Base-by-base conservation (phyloP, 192 early-diverging fungal species). In the Phlyctochytrium arcticum region DNA sequence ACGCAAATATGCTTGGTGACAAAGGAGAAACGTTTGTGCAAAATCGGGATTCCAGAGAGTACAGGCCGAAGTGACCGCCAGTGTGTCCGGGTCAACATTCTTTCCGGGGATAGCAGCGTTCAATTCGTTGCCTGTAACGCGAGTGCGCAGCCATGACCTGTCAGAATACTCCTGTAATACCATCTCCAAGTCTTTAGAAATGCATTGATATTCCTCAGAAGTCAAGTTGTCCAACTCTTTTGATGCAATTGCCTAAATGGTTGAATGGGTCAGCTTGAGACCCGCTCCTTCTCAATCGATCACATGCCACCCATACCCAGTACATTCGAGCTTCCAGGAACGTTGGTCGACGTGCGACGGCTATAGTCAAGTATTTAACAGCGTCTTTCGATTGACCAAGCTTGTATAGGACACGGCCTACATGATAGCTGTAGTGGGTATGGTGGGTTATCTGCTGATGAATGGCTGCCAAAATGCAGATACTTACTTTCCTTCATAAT, bases 361-460 rank as follows among this genome's bases (percentile, higher is more conserved):
- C 73, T 7, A 12, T 46, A 21, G 62, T 62, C 24, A 79, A 62
- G 42, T 71, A 48, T n/a, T 50, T 64, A 21, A 57, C 42, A 8
- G 72, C 72, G 17, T 70, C 62, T 0, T 56, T 33, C 8, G 62
- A 51, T 10, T 72, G 35, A 24, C 57, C 56, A 5, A 48, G 31
- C 9, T 17, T 10, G 3, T 70, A 32, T 7, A 70, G 29, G 12
- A 65, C 15, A 19, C 71, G 61, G 42, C 71, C 71, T 7, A 51
- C 46, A 35, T 71, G 58, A 36, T 35, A 27, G 30, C 63, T 65
- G 26, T 8, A 6, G 36, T 10, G 9, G 54, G 17, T 15, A 12
- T 12, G 3, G n/a, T n/a, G 12, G 37, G 34, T 10, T 21, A 19
- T 17, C 37, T 0, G 3, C 21, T 36, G 6, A 3, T 32, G 36